Evolutionary conservation across 805 yeast species (phyloP), one percentile per base, ranked within the genome.

Genomic region (Millerozyma miso): DNA sequence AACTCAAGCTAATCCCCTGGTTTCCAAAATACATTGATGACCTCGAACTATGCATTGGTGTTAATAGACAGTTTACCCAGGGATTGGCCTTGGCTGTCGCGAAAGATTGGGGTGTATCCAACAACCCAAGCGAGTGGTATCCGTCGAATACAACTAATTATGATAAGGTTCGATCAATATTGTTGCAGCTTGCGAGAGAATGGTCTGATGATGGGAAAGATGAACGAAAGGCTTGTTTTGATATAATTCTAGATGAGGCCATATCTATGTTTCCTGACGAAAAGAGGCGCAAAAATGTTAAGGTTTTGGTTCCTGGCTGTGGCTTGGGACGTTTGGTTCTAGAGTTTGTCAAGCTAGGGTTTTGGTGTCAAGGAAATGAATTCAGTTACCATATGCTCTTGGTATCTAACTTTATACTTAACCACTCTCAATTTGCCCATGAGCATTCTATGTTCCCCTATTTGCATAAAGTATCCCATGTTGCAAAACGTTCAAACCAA

Each of bases 281-380:
- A 1, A 47, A 44, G 0, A 39, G 44, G 0, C 56, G 84, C 20
- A 71, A 60, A 15, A 39, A 67, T 12, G 46, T 72, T 10, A 67
- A 73, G 32, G 65, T 81, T 0, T 58, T 82, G 13, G 76, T 78
- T 3, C 86, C 87, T 0, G 88, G 88, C 1, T 75, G 82, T 42
- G 87, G 87, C 0, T 61, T 81, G 29, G 87, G 85, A 0, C 57
- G 87, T 39, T 54, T 80, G 40, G 80, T 79, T 26, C 61, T 73
- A 38, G 86, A 81, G 40, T 61, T 80, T 44, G 81, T 79, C 2
- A 59, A 49, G 40, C 48, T 67, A 41, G 87, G 87, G 3, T 81
- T 78, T 52, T 60, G 71, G 64, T 71, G 78, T n/a, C 84, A 81
- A 50, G 88, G 88, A 0, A 82, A 81, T 53, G 88, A 82, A 50